Conservation (phyloP, 2,329 filamentous ascomycete genomes). For the Neurospora crassa region DNA sequence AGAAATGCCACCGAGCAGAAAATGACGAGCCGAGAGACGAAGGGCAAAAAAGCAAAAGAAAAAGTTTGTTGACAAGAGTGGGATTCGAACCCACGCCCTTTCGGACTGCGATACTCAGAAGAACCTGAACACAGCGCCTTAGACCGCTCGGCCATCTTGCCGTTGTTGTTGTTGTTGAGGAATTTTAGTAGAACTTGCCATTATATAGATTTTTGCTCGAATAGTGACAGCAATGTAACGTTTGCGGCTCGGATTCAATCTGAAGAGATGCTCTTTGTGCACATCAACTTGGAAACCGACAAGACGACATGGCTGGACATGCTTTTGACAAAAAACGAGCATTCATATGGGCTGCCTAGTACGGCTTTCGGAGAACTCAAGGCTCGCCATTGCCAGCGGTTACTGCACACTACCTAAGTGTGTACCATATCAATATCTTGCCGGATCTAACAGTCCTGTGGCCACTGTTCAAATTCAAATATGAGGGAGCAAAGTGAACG, state of each 20-base stretch:
- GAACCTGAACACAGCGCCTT: too few species aligned
- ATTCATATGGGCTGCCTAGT: conserved; percentile 26
- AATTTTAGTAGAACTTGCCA: fast-evolving
- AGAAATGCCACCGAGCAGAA: too few species aligned
- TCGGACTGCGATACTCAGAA: too few species aligned
- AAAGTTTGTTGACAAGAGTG: too few species aligned
- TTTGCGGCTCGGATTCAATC: conserved; percentile 24
- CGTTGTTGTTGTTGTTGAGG: too few species aligned
- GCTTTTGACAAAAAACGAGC: conserved; percentile 24
- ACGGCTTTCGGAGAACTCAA: conserved; percentile 24
- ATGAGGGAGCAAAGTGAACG: conserved; percentile 24
- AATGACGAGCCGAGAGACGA: too few species aligned
- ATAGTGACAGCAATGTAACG: too few species aligned
- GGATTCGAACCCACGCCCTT: too few species aligned
- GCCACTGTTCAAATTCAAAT: conserved; percentile 38
- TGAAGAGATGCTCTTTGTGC: conserved; percentile 26
- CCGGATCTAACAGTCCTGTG: conserved; percentile 28
- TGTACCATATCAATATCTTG: conserved; percentile 26
- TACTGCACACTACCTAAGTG: conserved; percentile 18
- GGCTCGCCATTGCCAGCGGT: conserved; percentile 30
- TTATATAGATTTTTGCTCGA: too few species aligned
- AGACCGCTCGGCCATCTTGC: too few species aligned
- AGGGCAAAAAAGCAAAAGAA: too few species aligned
- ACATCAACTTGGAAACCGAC: conserved; percentile 27
- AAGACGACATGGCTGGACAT: conserved; percentile 24